Evolutionary conservation across 2,329 filamentous ascomycete species (phyloP), one percentile per base, ranked within the genome.

Genomic region (Berkeleyomyces rouxiae): DNA sequence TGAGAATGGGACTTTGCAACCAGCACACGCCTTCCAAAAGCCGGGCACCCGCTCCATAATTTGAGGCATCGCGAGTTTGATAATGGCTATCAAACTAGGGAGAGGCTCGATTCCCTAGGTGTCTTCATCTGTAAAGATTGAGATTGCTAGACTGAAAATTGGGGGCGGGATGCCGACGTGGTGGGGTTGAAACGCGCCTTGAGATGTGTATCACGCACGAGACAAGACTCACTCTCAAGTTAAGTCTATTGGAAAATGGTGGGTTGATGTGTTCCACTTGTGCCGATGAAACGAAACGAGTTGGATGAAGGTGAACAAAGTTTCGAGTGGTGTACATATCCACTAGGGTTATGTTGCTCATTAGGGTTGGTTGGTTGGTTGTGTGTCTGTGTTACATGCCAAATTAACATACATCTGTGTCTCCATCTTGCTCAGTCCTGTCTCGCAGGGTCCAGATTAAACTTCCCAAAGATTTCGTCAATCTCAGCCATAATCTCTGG

Each of bases 401-500:
- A 49, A 23, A n/a, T 49, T 5, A 7, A 23, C 46, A 23, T 49
- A 16, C 6, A n/a, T n/a, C 33, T 23, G 23, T 23, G 23, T 23
- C 23, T 23, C 23, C 23, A 23, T 23, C 23, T 11, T 40, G 1
- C n/a, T 39, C 58, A 66, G 49, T 64, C 65, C 33, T 66, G 65
- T 44, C 65, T 57, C 7, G 63, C 63, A 4, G 65, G 63, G 36
- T 66, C 65, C 37, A 63, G 40, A 10, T 61, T 47, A 16, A 64
- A 44, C 11, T 70, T 71, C 62, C 70, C 67, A 3, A 70, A 70
- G 13, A 80, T 72, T 58, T 70, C 72, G 67, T 80, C 78, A 67
- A 81, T 80, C 70, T 79, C 76, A 7, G 70, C 74, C 71, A 81
- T 71, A 33, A 80, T 68, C 67, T 78, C 76, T 0, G 76, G 74